Evolutionary conservation across 2,329 filamentous ascomycete genomes (phyloP).

Genomic region (Talaromyces funiculosus): DNA sequence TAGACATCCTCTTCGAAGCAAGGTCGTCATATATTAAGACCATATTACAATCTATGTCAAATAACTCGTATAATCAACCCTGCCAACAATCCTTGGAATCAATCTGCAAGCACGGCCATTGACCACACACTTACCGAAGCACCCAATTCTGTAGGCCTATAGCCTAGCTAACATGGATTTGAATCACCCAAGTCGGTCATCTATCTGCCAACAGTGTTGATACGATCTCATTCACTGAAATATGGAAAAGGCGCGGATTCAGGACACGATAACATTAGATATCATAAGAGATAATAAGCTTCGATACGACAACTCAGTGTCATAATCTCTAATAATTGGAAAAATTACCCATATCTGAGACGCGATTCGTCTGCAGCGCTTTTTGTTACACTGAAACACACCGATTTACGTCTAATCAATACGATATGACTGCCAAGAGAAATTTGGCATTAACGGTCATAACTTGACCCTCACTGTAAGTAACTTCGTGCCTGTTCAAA

Average conservation of each 20-base stretch:
- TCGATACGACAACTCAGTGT: not conserved
- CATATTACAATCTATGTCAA: not conserved
- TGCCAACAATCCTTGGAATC: not conserved
- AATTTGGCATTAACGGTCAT: slow-evolving; percentile 1
- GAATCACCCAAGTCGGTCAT: not conserved
- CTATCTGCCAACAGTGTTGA: not conserved
- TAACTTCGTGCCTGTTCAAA: not conserved
- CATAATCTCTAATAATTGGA: not conserved
- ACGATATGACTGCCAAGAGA: not conserved
- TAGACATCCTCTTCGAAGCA: not conserved
- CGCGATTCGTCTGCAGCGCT: not conserved
- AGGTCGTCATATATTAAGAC: not conserved
- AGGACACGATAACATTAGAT: not conserved
- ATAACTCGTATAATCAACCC: not conserved
- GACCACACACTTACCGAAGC: not conserved
- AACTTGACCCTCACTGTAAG: slow-evolving; percentile 1
- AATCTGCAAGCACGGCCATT: not conserved
- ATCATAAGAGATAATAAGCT: not conserved
- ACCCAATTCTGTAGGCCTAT: not conserved
- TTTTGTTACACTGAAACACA: not conserved
- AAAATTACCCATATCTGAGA: not conserved
- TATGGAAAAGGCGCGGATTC: not conserved
- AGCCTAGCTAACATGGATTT: not conserved
- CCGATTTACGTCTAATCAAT: slow-evolving; percentile 3
- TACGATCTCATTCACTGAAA: not conserved